Evolutionary conservation across 2,329 filamentous ascomycete species (phyloP).

Genomic region (Tolypocladium paradoxum): DNA sequence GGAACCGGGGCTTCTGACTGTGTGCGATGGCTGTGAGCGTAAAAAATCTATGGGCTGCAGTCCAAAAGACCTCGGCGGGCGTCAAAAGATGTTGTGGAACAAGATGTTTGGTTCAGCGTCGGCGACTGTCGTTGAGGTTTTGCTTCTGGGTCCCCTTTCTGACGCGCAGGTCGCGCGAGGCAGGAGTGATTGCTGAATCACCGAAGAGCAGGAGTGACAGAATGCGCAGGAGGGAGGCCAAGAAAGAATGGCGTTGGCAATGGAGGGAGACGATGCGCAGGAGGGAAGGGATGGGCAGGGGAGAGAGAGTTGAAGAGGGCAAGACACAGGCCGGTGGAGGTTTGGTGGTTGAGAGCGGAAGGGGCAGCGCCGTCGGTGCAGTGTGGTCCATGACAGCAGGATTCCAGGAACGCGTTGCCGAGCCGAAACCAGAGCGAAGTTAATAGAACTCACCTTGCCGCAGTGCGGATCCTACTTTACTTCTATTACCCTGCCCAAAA

Average conservation of each 20-base stretch:
- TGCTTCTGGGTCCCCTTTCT: not conserved
- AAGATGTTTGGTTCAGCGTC: slow-evolving; percentile 1
- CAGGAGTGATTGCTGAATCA: not conserved
- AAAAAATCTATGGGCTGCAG: slow-evolving; percentile 10
- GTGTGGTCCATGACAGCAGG: not conserved
- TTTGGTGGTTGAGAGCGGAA: not conserved
- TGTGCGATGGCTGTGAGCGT: slow-evolving; percentile 6
- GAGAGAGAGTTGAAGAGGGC: not conserved
- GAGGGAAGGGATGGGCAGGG: not conserved
- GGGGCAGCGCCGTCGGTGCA: not conserved
- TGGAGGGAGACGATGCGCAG: slow-evolving; percentile 9
- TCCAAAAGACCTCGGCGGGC: slow-evolving; percentile 11
- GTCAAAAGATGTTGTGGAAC: slow-evolving; percentile 12
- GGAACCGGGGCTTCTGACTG: slow-evolving; percentile 6
- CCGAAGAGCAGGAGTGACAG: not conserved
- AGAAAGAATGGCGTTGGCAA: not conserved
- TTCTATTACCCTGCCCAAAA: not conserved
- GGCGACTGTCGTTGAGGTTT: not conserved
- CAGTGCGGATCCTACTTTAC: slow-evolving; percentile 1
- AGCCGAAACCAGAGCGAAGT: slow-evolving; percentile 8
- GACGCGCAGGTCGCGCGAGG: slow-evolving; percentile 3
- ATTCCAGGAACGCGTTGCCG: not conserved
- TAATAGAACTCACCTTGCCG: slow-evolving; percentile 9
- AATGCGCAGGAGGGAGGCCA: not conserved
- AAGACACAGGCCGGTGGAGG: not conserved